Evolutionary conservation across 2,329 filamentous ascomycete species (phyloP), one percentile per base, ranked within the genome.

Genomic region (Claviceps cyperi): DNA sequence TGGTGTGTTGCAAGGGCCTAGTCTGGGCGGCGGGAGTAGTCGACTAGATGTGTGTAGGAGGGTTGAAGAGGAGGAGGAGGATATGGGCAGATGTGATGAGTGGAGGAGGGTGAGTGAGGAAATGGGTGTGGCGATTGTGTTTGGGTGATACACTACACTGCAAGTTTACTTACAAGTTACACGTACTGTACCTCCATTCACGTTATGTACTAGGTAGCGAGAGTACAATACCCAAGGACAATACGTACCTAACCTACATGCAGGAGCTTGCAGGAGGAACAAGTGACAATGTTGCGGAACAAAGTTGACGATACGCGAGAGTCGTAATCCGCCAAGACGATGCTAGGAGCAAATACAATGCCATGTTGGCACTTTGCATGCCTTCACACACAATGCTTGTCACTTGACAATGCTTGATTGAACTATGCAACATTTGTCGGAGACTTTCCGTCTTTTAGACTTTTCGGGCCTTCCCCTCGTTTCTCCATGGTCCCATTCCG

Each of bases 91-190:
- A 24, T 49, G 45, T 24, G 74, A 77, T 52, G 57, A 78, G 40
- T 80, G 77, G 77, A 70, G 76, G 59, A 64, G 64, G 48, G 72
- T 81, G n/a, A 77, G 76, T 57, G 64, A 69, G 51, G 76, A 80
- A 53, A 76, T 75, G 70, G 77, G 76, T 2, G 69, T 80, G 19
- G 76, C 69, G 46, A 74, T 81, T 57, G 75, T 81, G 32, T 78
- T 81, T 67, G 77, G 77, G 17, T 79, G 59, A 70, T 22, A 21
- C 43, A n/a, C 11, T 9, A 21, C 17, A 14, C 19, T 41, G 6
- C 22, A 22, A 22, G 22, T 22, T 22, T 5, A 22, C 22, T 6
- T 22, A 22, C 6, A 22, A 22, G 22, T 22, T 22, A 22, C 22
- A 22, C 22, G 22, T 22, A 22, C 4, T 22, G 22, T 22, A 22